phyloP scores from a whole-genome alignment of 805 yeast genomes.

The Candida maesae region DNA sequence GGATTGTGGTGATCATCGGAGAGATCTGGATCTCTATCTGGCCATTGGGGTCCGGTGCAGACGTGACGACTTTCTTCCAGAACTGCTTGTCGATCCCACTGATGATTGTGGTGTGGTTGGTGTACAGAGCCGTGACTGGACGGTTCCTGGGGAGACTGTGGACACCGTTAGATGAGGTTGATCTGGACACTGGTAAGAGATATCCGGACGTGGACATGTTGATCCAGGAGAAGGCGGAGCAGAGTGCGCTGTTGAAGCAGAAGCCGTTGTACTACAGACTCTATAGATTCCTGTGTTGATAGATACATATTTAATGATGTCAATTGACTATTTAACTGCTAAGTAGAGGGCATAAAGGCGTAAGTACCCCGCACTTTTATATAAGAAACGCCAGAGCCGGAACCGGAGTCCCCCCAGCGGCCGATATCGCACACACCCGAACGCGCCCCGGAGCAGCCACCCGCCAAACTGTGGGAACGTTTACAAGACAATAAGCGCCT shows the following conservation, averaged over 20 bases:
- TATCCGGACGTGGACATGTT: conserved; percentile 55
- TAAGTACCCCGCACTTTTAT: too few relatives aligned
- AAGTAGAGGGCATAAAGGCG: too few relatives aligned
- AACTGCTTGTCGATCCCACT: conserved; percentile 37
- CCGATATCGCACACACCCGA: too few relatives aligned
- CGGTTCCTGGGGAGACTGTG: conserved; percentile 39
- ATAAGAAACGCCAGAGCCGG: too few relatives aligned
- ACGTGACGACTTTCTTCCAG: conserved; percentile 35
- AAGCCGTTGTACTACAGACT: conserved; percentile 44
- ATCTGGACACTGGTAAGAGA: conserved; percentile 63
- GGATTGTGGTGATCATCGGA: conserved; percentile 58
- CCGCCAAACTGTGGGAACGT: too few relatives aligned
- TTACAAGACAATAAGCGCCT: too few relatives aligned
- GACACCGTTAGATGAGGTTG: conserved; percentile 45
- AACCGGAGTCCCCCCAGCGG: too few relatives aligned
- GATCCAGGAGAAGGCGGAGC: conserved; percentile 52
- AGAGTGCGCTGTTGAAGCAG: conserved; percentile 42
- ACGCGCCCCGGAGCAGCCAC: too few relatives aligned
- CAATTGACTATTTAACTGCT: too few relatives aligned
- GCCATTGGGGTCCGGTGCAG: conserved; percentile 45
- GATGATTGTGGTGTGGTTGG: conserved; percentile 33
- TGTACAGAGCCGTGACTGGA: conserved; percentile 28
- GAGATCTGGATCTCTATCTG: conserved; percentile 81
- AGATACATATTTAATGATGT: too few relatives aligned
- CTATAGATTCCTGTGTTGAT: conserved; percentile 51